phyloP scores from a whole-genome alignment of 306 rosid genomes.

The Datisca glomerata region DNA sequence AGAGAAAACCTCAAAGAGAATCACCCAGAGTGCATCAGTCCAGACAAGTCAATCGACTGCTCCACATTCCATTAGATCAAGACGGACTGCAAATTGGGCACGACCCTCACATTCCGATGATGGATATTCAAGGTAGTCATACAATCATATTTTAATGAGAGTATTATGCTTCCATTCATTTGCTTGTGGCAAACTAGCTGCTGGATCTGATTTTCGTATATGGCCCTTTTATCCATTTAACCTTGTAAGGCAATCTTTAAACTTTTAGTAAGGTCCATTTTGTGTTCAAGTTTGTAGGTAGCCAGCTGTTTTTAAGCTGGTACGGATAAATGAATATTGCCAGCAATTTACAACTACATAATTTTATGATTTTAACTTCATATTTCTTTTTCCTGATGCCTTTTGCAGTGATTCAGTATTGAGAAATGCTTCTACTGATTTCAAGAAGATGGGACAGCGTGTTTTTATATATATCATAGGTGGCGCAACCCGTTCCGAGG shows the following conservation, averaged over 20 bases:
- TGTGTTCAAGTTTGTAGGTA: too few species aligned
- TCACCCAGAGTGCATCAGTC: constrained; percentile 14
- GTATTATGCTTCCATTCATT: too few species aligned
- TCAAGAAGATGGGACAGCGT: constrained; percentile 75
- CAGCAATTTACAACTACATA: constrained; percentile 3
- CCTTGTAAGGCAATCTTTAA: too few species aligned
- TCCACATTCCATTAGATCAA: constrained; percentile 63
- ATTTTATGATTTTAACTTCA: constrained; percentile 4
- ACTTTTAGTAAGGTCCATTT: too few species aligned
- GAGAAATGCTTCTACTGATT: constrained; percentile 37
- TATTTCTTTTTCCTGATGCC: constrained; percentile 7
- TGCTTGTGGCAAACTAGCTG: too few species aligned
- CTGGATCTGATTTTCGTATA: too few species aligned
- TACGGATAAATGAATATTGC: not conserved
- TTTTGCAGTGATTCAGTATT: constrained; percentile 52
- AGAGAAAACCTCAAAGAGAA: constrained; percentile 15
- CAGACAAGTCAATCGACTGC: constrained; percentile 29
- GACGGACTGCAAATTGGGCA: constrained; percentile 93
- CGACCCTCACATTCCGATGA: constrained; percentile 52
- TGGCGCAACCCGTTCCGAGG: constrained; percentile 98
- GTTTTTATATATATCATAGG: constrained; percentile 76
- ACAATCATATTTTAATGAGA: too few species aligned
- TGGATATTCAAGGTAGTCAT: constrained; percentile 65
- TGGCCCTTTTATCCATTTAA: too few species aligned
- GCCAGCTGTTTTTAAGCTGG: not conserved